phyloP scores from a whole-genome alignment of 2,329 filamentous ascomycete genomes.

The Pseudogymnoascus sp. region DNA sequence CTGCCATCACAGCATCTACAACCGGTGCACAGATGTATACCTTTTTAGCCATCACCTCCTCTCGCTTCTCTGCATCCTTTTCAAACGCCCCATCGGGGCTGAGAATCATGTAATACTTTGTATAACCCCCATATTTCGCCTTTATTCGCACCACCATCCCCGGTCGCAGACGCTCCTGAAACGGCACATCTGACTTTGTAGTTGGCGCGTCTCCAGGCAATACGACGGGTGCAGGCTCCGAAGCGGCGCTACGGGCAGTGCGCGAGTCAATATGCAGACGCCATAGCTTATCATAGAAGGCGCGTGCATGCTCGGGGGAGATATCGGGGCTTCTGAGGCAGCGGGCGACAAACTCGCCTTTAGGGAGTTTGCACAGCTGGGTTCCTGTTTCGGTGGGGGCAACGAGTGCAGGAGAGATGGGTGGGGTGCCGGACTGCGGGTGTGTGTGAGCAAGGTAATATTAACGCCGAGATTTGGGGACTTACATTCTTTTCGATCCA shows the following conservation, averaged over 20 bases:
- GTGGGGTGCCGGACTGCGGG: constrained; percentile 34
- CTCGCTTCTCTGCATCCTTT: constrained; percentile 15
- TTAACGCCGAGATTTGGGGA: too few species aligned
- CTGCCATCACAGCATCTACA: constrained; percentile 29
- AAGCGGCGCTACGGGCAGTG: constrained; percentile 9
- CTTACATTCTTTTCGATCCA: constrained; percentile 39
- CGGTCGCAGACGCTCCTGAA: constrained; percentile 35
- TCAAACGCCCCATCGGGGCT: constrained; percentile 22
- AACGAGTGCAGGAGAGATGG: constrained; percentile 30
- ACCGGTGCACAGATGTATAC: constrained; percentile 35
- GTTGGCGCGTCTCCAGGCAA: not conserved
- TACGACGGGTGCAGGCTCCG: not conserved
- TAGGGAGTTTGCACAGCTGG: constrained; percentile 36
- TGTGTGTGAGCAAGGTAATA: not conserved
- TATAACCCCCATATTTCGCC: constrained; percentile 15
- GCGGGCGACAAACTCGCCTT: constrained; percentile 34
- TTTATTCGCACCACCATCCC: constrained; percentile 37
- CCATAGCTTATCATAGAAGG: constrained; percentile 39
- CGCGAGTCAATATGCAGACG: constrained; percentile 36
- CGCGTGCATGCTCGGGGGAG: constrained; percentile 33
- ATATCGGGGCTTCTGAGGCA: constrained; percentile 34
- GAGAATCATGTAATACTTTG: constrained; percentile 31
- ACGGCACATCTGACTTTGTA: constrained; percentile 22
- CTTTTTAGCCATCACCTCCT: constrained; percentile 11
- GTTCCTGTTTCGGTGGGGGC: constrained; percentile 36